Percentiles rank a stretch among this genome's conserved stretches.
Evolutionary conservation across 768 basidiomycete genomes (phyloP).

Genomic region (Suillus variegatus): DNA sequence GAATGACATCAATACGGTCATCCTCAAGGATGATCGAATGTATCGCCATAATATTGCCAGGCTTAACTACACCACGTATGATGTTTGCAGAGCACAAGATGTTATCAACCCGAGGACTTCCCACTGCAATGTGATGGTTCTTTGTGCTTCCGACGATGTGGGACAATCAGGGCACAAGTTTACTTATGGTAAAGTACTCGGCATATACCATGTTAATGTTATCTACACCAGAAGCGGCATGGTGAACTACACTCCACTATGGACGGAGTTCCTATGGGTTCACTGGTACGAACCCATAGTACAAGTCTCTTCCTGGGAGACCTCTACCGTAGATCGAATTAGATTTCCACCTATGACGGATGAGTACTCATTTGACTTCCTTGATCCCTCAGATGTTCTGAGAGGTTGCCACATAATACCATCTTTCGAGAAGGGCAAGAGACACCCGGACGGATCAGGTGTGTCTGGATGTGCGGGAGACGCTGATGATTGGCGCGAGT

Average conservation of each 20-base stretch:
- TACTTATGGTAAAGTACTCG: slow-evolving; percentile 1
- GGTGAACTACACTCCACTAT: not conserved
- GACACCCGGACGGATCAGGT: not conserved
- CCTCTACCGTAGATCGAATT: not conserved
- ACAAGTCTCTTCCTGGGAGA: not conserved
- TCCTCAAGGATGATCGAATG: not conserved
- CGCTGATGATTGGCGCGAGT: not conserved
- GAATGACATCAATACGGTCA: slow-evolving; percentile 34
- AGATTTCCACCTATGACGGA: slow-evolving; percentile 3
- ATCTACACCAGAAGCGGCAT: not conserved
- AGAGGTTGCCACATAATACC: slow-evolving; percentile 8
- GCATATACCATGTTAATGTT: slow-evolving; percentile 9
- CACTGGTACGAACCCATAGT: not conserved
- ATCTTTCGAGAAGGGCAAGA: not conserved
- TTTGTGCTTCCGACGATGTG: too few relatives aligned
- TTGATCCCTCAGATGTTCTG: slow-evolving; percentile 8
- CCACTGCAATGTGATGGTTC: not conserved
- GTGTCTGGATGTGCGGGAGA: not conserved
- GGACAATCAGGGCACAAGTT: not conserved
- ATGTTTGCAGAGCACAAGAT: not conserved
- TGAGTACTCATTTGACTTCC: slow-evolving; percentile 4
- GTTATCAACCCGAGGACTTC: not conserved
- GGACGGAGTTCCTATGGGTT: too few relatives aligned
- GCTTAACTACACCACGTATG: slow-evolving; percentile 8
- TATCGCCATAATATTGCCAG: not conserved